Evolutionary conservation across 306 rosid genomes (phyloP), one percentile per base, ranked within the genome.

Genomic region (Begonia loranthoides): DNA sequence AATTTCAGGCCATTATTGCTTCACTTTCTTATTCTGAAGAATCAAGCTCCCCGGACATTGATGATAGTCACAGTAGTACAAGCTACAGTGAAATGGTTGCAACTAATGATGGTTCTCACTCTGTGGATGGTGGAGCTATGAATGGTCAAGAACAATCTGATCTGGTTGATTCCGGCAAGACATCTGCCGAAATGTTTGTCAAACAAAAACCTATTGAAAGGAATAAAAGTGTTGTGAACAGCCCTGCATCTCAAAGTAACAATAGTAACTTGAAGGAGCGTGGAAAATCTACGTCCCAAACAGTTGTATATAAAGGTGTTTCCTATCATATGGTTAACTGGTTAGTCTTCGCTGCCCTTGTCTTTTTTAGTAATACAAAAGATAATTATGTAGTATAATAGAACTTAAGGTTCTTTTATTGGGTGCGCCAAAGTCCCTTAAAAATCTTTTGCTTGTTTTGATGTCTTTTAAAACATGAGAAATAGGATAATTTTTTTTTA

Each of bases 271-370:
- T 17, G 49, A 90, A 78, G 78, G 99, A 86, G 63, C 70, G 70
- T 50, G 89, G 83, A 73, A 92, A 80, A 63, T 65, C 93, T 33
- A 63, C 76, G 28, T 92, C 94, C 60, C 93, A 78, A 47, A 69
- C 80, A 57, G 82, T 92, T 65, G 68, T 38, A 45, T 79, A 73
- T 66, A 87, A 75, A 58, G 93, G 80, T 66, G 82, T 76, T 73
- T 81, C 92, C 60, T 92, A 80, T 76, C 99, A 77, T 79, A 83
- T 87, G 99, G 99, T 92, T 41, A 92, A 92, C 94, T 86, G 99
- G 99, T 92, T 62, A 83, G 99, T 83, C 55, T 57, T 50, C 62
- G 39, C 41, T 28, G 36, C 36, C 9, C 36, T 28, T 28, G 9
- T 28, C 36, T 28, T 28, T 5, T 28, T 28, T 4, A 28, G 36